Base-by-base conservation (phyloP, 2,329 filamentous ascomycete species). In the Apiospora kogelbergensis region DNA sequence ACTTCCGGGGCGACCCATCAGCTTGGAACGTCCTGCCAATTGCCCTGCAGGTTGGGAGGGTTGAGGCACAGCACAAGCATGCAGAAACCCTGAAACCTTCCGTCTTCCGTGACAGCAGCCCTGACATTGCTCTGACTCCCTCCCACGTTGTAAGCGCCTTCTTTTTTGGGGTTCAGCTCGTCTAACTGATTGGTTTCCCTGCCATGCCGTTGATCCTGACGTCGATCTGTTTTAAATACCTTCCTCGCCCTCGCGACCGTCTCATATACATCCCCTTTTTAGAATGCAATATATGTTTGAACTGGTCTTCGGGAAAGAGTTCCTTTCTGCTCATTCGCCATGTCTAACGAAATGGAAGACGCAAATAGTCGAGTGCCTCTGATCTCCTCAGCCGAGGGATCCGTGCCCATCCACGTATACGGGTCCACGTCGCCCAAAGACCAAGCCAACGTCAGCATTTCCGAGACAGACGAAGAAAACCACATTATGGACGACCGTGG, bases 281-380 rank as follows among this genome's bases (percentile, higher is more conserved):
- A n/a, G 13, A 53, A 60, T 33, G 48, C 33, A 33, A 57, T 57
- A 11, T 6, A n/a, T 24, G 5, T 6, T 33, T 33, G 26, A 33
- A n/a, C 26, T 57, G 17, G 26, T 57, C 17, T 57, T 57, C 4
- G 67, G 70, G 68, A 71, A 66, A 69, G 73, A 40, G 6, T 20
- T 30, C 11, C 40, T 37, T 30, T 65, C 30, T 22, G 33, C 63
- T 45, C 63, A 11, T 13, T 45, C 17, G 37, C 53, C 9, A 60
- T 60, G 53, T 20, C 53, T 60, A 60, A 60, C 30, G 53, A 60
- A 41, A 65, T 44, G 63, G 63, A 65, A 65, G 63, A 65, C n/a
- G 37, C 63, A 42, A n/a, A 65, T 44, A 65, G 37, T 65, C 63
- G 63, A 41, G 37, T 20, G 30, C 63, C 63, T 7, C 63, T 65